Percentiles rank a stretch among this genome's conserved stretches.
These are phyloP conservation scores for Coemansia sp. DNA, from an alignment of 192 early-diverging fungal genomes.

Conservation along the genomic window DNA sequence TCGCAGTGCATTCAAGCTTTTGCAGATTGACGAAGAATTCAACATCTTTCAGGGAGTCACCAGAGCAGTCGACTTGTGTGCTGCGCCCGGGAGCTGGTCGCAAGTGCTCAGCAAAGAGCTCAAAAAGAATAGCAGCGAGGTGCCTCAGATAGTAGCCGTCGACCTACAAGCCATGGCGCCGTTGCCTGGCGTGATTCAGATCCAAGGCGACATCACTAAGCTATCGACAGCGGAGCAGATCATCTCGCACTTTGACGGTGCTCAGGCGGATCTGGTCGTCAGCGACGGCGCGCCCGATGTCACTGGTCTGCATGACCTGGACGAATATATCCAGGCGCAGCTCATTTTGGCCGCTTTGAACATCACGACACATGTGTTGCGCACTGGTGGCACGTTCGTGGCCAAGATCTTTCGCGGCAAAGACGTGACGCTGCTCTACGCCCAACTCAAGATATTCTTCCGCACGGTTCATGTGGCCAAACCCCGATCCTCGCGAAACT, in stretches of 20 bases:
- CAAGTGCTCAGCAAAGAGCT: slow-evolving; percentile 80
- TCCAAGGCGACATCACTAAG: slow-evolving; percentile 99
- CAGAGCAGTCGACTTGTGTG: slow-evolving; percentile 93
- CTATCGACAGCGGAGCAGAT: slow-evolving; percentile 88
- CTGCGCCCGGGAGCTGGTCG: slow-evolving; percentile 96
- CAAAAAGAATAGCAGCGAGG: slow-evolving; percentile 50
- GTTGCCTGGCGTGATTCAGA: slow-evolving; percentile 85
- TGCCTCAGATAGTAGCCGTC: slow-evolving; percentile 86
- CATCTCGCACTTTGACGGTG: slow-evolving; percentile 83
- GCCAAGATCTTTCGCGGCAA: slow-evolving; percentile 98
- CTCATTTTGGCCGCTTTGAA: slow-evolving; percentile 92
- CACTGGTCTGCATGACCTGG: slow-evolving; percentile 97
- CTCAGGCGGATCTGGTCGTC: slow-evolving; percentile 88
- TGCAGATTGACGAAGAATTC: slow-evolving; percentile 96
- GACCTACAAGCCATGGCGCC: slow-evolving; percentile 98
- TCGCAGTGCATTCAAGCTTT: slow-evolving; percentile 93
- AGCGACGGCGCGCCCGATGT: slow-evolving; percentile 97
- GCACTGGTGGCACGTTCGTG: slow-evolving; percentile 89
- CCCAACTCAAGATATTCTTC: slow-evolving; percentile 93
- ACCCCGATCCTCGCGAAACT: slow-evolving; percentile 90
- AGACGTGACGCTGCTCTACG: slow-evolving; percentile 87
- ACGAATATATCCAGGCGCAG: slow-evolving; percentile 99
- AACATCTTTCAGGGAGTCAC: slow-evolving; percentile 84
- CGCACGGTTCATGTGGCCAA: slow-evolving; percentile 86
- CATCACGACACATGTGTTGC: slow-evolving; percentile 93